Base-by-base conservation (phyloP, 1,284 basidiomycete genomes). In the Agroathelia rolfsii region DNA sequence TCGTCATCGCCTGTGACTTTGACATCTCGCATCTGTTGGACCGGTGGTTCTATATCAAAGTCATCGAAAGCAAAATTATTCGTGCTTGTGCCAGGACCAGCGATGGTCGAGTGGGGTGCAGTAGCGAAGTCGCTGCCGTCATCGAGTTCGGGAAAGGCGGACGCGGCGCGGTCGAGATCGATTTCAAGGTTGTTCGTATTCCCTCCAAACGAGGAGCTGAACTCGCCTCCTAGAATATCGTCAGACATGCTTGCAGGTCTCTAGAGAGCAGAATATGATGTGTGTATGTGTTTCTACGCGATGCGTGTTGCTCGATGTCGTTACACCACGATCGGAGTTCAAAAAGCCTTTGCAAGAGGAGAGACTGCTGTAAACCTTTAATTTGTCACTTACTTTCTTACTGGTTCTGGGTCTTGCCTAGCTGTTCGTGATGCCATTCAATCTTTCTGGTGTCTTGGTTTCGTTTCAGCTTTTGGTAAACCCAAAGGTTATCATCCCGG, bases 1-100 rank as follows among this genome's bases (percentile, higher is more conserved):
- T 93, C 90, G 41, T 86, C 81, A 45, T 84, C 74, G 2, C 87
- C 87, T 0, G 88, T 93, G 21, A 90, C 81, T 53, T 76, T 82
- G 33, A 92, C 77, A 12, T 72, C 62, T 10, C 56, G 61, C 43
- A 56, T 44, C 39, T 48, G 49, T 48, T 58, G 42, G 45, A 49
- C 41, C 13, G 64, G 61, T 14, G 65, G 62, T 24, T 61, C 53
- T 39, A 61, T 62, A 15, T 68, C 70, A 47, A 83, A 78, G 46
- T 69, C 64, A 43, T 78, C 76, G 42, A 82, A 76, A 2, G 70
- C 73, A 54, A 83, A 82, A 5, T 64, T 60, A 30, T 52, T 45
- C 11, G 45, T 41, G 10, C 50, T 37, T 5, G 48, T 38, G 12
- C 47, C 42, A 6, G 44, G 46, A 10, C 51, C 35, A 4, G 38